phyloP scores from a whole-genome alignment of 2,329 filamentous ascomycete species.

The Periconia digitata region DNA sequence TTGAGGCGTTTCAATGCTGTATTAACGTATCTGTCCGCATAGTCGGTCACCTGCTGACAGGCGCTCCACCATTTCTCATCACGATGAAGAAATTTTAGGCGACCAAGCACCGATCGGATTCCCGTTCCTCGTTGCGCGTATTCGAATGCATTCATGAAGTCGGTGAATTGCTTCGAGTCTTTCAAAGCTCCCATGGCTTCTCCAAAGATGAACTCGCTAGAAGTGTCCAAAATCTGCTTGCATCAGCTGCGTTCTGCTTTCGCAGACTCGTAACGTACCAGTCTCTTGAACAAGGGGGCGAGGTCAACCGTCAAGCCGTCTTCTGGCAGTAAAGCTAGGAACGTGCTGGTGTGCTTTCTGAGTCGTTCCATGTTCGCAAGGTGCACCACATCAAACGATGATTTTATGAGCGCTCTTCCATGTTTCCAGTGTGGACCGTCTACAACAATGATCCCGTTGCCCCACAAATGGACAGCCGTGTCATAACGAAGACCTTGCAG shows the following conservation, averaged over 20 bases:
- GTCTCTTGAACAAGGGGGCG: constrained; percentile 28
- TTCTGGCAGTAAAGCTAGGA: not conserved
- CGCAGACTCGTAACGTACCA: constrained; percentile 4
- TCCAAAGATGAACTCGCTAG: constrained; percentile 20
- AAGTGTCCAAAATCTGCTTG: constrained; percentile 13
- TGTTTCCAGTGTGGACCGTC: constrained; percentile 6
- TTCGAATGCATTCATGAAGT: constrained; percentile 16
- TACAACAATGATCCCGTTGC: constrained; percentile 4
- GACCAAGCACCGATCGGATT: constrained; percentile 7
- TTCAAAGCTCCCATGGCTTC: constrained; percentile 11
- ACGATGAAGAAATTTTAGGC: constrained; percentile 11
- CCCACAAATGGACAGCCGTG: not conserved
- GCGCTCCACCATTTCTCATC: constrained; percentile 13
- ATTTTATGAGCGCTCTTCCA: constrained; percentile 4
- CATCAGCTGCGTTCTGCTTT: not conserved
- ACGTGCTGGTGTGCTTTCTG: constrained; percentile 10
- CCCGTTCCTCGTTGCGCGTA: constrained; percentile 11
- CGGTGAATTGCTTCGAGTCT: constrained; percentile 1
- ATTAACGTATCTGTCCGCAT: constrained; percentile 3
- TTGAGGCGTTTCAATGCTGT: not conserved
- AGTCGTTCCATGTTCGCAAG: constrained; percentile 6
- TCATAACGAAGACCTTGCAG: not conserved
- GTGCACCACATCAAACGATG: constrained; percentile 3
- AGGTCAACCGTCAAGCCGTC: constrained; percentile 24
- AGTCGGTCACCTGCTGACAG: constrained; percentile 12